Base-by-base conservation (phyloP, 1,284 basidiomycete species). In the Marasmius sp. region DNA sequence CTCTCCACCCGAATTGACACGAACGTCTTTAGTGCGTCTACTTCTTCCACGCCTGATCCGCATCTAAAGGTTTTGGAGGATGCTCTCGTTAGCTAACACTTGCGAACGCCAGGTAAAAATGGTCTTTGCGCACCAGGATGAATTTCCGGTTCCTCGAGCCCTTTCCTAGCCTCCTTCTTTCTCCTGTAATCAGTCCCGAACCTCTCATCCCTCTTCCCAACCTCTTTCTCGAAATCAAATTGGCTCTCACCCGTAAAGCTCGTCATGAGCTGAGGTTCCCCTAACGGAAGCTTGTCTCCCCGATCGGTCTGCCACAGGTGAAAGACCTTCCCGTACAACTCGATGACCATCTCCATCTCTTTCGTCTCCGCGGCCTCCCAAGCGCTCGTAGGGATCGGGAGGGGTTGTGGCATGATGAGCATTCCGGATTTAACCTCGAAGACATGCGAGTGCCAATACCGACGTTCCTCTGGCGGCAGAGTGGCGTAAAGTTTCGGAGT, bases 381-480 rank as follows among this genome's bases (percentile, higher is more conserved):
- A 10, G 58, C 64, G 14, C 38, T 38, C 2, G 60, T 37, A 27
- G 60, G 39, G 27, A 58, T 27, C 7, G 20, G 45, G 14, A 39
- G 34, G 37, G 53, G 56, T 49, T 51, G 57, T 7, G 64, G 65
- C 61, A 69, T 62, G 55, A 66, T 60, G 14, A 69, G 58, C 61
- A 68, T 60, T 16, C 65, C 66, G 48, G 61, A 65, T 52, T 71
- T 71, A 56, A 79, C 77, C 59, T 82, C 80, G 59, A 77, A 75
- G 51, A 77, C 73, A 65, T 82, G 81, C 11, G 80, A 81, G 64
- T 84, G 83, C 82, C 82, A 84, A 62, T 77, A 82, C 62, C 70
- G 75, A 67, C 81, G 80, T 72, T 85, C 83, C 18, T 81, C 79
- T 14, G 70, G 64, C 0, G 78, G 72, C 0, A 86, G 73, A 0